These are phyloP conservation scores for Volvox africanus DNA, from an alignment of 139 green algal species.

Conservation along the genomic window DNA sequence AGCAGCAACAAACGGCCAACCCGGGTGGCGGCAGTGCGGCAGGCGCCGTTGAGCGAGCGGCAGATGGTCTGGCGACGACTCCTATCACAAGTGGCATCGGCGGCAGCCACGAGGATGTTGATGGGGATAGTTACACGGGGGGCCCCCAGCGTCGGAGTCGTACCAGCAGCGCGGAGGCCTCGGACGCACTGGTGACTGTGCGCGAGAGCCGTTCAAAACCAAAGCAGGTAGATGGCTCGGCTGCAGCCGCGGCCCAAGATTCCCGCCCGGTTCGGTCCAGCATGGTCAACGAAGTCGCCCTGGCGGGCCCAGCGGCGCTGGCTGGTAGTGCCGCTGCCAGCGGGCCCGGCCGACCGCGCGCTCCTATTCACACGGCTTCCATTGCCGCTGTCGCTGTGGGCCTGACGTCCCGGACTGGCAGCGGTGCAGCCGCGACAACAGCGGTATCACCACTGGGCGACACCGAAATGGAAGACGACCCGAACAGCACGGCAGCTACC, in stretches of 20 bases:
- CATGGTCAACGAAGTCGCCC: neutral
- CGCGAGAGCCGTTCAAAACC: neutral
- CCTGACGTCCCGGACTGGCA: neutral
- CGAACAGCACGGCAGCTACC: no score
- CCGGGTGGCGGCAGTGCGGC: no score
- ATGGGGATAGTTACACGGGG: neutral
- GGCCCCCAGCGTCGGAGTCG: neutral
- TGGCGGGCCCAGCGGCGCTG: neutral
- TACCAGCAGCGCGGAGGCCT: neutral
- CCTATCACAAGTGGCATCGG: neutral
- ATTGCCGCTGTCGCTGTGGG: neutral
- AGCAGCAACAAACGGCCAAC: no score
- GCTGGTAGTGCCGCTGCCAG: neutral
- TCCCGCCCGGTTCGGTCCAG: neutral
- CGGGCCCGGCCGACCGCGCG: neutral
- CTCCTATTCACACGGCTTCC: neutral
- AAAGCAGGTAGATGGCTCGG: neutral
- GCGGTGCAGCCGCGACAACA: neutral
- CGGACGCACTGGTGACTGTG: neutral
- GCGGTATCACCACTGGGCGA: neutral
- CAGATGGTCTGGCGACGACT: no score
- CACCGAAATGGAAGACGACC: neutral
- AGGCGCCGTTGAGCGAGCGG: no score
- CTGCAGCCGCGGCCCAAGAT: neutral
- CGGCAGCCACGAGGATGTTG: neutral